These are phyloP conservation scores for Dictyostelium discoideum DNA, from an alignment of 78 protist genomes.

Conservation along the genomic window dicty_2.7 NC_007091.3:5017501-5018000, in stretches of 20 bases:
- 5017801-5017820: slow-evolving; percentile 95
- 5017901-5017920: slow-evolving; percentile 37
- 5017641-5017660: background rate
- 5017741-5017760: slow-evolving; percentile 97
- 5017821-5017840: slow-evolving; percentile 74
- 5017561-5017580: slow-evolving; percentile 87
- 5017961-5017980: background rate
- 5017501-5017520: slow-evolving; percentile 66
- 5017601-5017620: slow-evolving; percentile 77
- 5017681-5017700: background rate
- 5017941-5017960: background rate
- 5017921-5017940: background rate
- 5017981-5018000: slow-evolving; percentile 67
- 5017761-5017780: slow-evolving; percentile 79
- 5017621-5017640: slow-evolving; percentile 6
- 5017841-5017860: slow-evolving; percentile 75
- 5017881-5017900: background rate
- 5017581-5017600: slow-evolving; percentile 88
- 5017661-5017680: background rate
- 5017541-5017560: slow-evolving; percentile 77
- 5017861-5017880: slow-evolving; percentile 56
- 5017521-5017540: slow-evolving; percentile 48
- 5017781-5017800: slow-evolving; percentile 86
- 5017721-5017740: slow-evolving; percentile 94
- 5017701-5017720: slow-evolving; percentile 12